Conservation (phyloP, 768 basidiomycete genomes). For the Boletus vermiculosoides region DNA sequence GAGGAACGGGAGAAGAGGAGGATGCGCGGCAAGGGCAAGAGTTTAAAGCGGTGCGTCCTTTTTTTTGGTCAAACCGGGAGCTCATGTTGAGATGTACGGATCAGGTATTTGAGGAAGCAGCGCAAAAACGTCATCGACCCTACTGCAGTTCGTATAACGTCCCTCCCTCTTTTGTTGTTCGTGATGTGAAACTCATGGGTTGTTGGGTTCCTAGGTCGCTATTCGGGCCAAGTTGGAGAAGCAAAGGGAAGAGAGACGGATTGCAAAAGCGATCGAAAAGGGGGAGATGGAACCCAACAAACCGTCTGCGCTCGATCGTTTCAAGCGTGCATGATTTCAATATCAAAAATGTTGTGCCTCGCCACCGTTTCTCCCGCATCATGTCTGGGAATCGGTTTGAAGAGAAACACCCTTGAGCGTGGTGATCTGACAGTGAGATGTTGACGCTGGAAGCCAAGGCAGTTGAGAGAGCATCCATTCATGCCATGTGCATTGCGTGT, state of each 20-base stretch:
- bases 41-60: conserved; percentile 62
- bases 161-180: background rate
- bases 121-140: conserved; percentile 95
- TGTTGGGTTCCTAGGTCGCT: conserved; percentile 40
- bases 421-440: background rate
- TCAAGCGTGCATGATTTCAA: conserved; percentile 25
- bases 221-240: conserved; percentile 66
- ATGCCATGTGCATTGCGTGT: too few species aligned
- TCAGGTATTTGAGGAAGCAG: conserved; percentile 78
- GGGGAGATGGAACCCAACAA: conserved; percentile 30
- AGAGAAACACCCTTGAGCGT: too few species aligned
- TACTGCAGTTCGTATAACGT: conserved; percentile 47
- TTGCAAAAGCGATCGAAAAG: conserved; percentile 35
- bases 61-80: too few species aligned
- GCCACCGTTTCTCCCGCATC: background rate
- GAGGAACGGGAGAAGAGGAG: conserved; percentile 59
- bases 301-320: conserved; percentile 37
- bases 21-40: conserved; percentile 88
- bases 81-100: background rate
- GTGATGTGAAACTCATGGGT: background rate
- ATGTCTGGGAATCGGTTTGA: background rate
- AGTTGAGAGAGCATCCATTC: too few species aligned
- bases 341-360: background rate
- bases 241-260: conserved; percentile 46
- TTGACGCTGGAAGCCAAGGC: too few species aligned